These are phyloP conservation scores for Isoetes taiwanensis DNA, from an alignment of 75 land plant species.

Conservation along the genomic window DNA sequence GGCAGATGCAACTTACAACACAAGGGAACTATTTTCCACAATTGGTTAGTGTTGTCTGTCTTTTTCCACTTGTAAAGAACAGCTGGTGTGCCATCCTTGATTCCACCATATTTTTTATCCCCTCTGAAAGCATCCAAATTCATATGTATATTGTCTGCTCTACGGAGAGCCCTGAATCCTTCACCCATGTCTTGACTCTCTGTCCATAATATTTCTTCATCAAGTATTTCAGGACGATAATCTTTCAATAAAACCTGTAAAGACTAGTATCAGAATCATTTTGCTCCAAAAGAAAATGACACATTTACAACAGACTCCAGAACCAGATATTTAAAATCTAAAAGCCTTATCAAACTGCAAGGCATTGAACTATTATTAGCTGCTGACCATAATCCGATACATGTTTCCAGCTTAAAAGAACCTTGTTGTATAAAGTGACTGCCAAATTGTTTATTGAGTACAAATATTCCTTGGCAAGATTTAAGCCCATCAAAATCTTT, in stretches of 20 bases:
- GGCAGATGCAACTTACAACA: too few species aligned
- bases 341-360: neutral
- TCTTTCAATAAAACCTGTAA: conserved; percentile 13
- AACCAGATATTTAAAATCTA: neutral
- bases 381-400: neutral
- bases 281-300: neutral
- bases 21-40: conserved; percentile 25
- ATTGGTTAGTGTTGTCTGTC: conserved; percentile 17
- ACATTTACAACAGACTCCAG: neutral
- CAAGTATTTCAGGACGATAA: neutral
- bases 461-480: neutral
- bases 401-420: neutral
- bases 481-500: neutral
- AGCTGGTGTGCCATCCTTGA: conserved; percentile 10
- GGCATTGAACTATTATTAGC: neutral
- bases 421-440: neutral
- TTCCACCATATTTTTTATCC: conserved; percentile 12
- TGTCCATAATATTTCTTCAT: conserved; percentile 24
- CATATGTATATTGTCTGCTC: conserved; percentile 11
- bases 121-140: conserved; percentile 19
- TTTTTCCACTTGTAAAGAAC: conserved; percentile 22
- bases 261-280: neutral
- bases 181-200: conserved; percentile 26
- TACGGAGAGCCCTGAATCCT: conserved; percentile 14
- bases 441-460: too few species aligned